A percentile compares a stretch with the other conserved stretches of the same genome.
Conservation (phyloP, 2,329 filamentous ascomycete genomes). For the Cryphonectria naterciae region DNA sequence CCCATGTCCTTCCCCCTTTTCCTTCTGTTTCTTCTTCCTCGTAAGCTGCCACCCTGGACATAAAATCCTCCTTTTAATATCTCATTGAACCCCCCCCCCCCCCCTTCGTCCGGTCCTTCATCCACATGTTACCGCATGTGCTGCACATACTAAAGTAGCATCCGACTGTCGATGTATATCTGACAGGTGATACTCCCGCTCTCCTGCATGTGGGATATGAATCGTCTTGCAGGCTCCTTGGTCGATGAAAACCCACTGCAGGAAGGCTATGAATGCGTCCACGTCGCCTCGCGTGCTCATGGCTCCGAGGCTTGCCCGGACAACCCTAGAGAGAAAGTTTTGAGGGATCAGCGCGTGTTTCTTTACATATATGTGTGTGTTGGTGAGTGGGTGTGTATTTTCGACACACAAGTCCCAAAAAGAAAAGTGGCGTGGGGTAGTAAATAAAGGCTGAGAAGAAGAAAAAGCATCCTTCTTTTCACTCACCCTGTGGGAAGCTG, state of each 20-base stretch:
- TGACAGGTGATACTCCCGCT: neutral
- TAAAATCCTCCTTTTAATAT: too few species aligned
- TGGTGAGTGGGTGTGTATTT: too few species aligned
- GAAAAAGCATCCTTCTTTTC: too few species aligned
- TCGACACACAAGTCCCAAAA: neutral
- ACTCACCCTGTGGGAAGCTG: constrained; percentile 58
- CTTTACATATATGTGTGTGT: neutral
- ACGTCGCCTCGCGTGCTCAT: constrained; percentile 63
- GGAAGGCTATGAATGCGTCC: constrained; percentile 51
- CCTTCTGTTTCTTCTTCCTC: neutral
- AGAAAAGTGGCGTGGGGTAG: too few species aligned
- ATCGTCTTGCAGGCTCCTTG: constrained; percentile 19
- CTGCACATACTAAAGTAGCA: constrained; percentile 9
- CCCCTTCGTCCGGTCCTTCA: neutral
- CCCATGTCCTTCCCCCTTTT: too few species aligned
- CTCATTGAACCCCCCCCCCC: too few species aligned
- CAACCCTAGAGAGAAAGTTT: constrained; percentile 48
- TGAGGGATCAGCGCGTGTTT: constrained; percentile 6
- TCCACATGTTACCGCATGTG: constrained; percentile 11
- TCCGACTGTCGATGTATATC: constrained; percentile 7
- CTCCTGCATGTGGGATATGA: neutral
- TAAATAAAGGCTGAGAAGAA: neutral
- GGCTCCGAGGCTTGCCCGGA: constrained; percentile 63
- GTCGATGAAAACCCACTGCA: constrained; percentile 45
- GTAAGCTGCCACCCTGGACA: too few species aligned